Conservation (phyloP, 2,329 filamentous ascomycete species). For the Colletotrichum horii region DNA sequence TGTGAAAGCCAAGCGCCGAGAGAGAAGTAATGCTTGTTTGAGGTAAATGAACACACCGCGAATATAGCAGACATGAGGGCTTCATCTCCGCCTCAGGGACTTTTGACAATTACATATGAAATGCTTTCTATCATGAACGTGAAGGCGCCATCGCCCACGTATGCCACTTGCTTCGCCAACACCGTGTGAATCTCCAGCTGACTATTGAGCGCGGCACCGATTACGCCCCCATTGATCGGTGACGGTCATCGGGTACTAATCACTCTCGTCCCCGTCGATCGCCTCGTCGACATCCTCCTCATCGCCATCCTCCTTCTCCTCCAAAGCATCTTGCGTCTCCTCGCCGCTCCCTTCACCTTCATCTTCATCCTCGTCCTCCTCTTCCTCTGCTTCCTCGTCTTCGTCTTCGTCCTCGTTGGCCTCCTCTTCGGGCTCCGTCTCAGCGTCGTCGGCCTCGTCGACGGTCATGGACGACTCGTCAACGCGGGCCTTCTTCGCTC, state of each 20-base stretch:
- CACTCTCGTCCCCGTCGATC: constrained; percentile 66
- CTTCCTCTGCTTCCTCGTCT: constrained; percentile 51
- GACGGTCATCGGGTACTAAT: constrained; percentile 35
- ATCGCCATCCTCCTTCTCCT: constrained; percentile 53
- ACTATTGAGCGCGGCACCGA: too few relatives aligned
- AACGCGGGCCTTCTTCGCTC: constrained; percentile 53
- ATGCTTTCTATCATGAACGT: too few relatives aligned
- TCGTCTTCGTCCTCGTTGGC: constrained; percentile 53
- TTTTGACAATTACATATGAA: too few relatives aligned
- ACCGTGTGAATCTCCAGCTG: too few relatives aligned
- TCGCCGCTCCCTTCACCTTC: constrained; percentile 59
- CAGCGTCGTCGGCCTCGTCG: constrained; percentile 44
- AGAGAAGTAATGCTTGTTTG: too few relatives aligned
- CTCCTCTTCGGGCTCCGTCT: constrained; percentile 48
- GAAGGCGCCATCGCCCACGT: too few relatives aligned
- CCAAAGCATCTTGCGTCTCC: constrained; percentile 58
- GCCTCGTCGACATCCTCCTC: constrained; percentile 65
- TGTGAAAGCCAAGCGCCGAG: too few relatives aligned
- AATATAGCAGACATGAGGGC: too few relatives aligned
- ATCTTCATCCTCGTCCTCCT: constrained; percentile 58
- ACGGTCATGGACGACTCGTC: constrained; percentile 40
- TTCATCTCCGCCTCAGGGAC: too few relatives aligned
- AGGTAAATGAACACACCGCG: too few relatives aligned
- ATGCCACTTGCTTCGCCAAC: too few relatives aligned
- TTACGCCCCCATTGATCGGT: too few relatives aligned